These are phyloP conservation scores for Dothistroma pini DNA, from an alignment of 2,329 filamentous ascomycete genomes.

Conservation along the genomic window DNA sequence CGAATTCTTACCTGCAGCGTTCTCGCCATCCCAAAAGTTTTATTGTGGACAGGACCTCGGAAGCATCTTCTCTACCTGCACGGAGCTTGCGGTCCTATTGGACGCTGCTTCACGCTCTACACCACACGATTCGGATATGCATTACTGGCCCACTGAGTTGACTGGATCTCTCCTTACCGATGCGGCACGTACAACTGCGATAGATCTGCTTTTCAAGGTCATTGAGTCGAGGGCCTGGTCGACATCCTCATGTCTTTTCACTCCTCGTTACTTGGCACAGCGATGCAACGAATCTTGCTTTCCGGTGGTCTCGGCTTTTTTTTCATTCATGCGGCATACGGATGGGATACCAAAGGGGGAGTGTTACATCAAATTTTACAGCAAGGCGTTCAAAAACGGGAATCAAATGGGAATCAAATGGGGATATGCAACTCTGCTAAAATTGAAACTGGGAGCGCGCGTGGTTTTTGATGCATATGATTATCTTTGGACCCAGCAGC, in stretches of 20 bases:
- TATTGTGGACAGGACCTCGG: constrained; percentile 5
- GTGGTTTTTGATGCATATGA: constrained; percentile 11
- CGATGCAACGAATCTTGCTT: constrained; percentile 3
- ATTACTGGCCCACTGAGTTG: neutral
- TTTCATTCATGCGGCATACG: constrained; percentile 11
- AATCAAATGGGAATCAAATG: constrained; percentile 5
- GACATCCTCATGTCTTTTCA: constrained; percentile 1
- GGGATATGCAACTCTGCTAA: constrained; percentile 6
- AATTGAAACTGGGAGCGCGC: constrained; percentile 8
- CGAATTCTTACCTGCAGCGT: constrained; percentile 11
- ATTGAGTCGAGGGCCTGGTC: neutral
- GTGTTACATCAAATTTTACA: constrained; percentile 4
- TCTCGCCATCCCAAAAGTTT: constrained; percentile 16
- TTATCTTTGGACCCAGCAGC: constrained; percentile 2
- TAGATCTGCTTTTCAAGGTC: constrained; percentile 5
- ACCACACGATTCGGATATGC: neutral
- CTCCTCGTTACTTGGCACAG: constrained; percentile 7
- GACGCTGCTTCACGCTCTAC: neutral
- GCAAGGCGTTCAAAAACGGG: constrained; percentile 16
- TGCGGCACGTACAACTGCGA: constrained; percentile 2
- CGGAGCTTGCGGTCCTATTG: constrained; percentile 5
- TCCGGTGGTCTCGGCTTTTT: constrained; percentile 1
- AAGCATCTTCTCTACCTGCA: constrained; percentile 15
- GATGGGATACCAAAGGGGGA: neutral
- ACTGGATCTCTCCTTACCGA: neutral